Evolutionary conservation across 2,329 filamentous ascomycete species (phyloP).

Genomic region (Aspergillus oerlinghausenensis): DNA sequence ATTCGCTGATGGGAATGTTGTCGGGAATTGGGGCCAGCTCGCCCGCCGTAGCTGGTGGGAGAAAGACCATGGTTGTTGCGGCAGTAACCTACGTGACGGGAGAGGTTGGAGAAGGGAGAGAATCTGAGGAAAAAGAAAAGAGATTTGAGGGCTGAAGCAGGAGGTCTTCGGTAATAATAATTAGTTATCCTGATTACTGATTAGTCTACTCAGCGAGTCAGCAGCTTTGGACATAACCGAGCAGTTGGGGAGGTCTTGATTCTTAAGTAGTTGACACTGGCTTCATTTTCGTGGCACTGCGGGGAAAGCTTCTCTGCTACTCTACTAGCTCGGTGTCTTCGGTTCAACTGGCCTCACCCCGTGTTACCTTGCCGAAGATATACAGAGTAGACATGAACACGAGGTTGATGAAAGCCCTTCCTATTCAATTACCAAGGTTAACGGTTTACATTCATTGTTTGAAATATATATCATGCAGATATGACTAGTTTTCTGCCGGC

Average conservation of each 20-base stretch:
- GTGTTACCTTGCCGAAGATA: background rate
- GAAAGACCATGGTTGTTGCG: conserved; percentile 41
- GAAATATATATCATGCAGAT: background rate
- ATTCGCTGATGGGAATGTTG: conserved; percentile 68
- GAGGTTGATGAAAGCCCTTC: background rate
- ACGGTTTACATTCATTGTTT: background rate
- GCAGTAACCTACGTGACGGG: background rate
- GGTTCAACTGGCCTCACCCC: too few relatives aligned
- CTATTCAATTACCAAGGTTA: background rate
- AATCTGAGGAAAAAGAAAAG: background rate
- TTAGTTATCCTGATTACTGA: background rate
- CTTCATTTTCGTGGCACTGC: background rate
- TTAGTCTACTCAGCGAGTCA: background rate
- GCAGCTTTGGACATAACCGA: background rate
- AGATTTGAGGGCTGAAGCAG: background rate
- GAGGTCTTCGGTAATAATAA: background rate
- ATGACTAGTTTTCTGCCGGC: background rate
- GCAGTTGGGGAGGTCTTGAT: conserved; percentile 1
- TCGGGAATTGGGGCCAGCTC: conserved; percentile 60
- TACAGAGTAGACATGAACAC: background rate
- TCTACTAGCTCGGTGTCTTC: background rate
- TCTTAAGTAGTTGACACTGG: background rate
- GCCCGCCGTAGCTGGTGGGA: conserved; percentile 36
- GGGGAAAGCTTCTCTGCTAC: background rate
- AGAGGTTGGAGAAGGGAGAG: background rate